Evolutionary conservation across 495 filamentous ascomycete species (phyloP).

Genomic region (Schizothecium vesticola): DNA sequence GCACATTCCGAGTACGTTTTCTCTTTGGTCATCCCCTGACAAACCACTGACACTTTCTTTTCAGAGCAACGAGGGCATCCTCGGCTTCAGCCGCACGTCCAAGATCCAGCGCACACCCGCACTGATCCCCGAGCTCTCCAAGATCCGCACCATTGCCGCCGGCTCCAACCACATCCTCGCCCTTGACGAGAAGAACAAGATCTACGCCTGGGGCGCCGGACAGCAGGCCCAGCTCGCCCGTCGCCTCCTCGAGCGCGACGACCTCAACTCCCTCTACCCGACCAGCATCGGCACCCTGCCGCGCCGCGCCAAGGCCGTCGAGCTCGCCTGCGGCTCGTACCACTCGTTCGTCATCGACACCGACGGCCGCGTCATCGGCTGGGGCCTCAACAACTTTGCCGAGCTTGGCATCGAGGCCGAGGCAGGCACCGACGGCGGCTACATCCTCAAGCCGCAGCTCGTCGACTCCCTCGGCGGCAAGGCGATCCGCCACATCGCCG

Average conservation of each 20-base stretch:
- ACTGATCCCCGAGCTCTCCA: constrained; percentile 48
- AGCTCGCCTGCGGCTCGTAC: constrained; percentile 59
- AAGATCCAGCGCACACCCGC: constrained; percentile 32
- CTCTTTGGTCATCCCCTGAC: not conserved
- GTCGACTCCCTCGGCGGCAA: constrained; percentile 48
- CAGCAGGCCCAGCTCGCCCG: constrained; percentile 74
- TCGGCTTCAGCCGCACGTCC: constrained; percentile 54
- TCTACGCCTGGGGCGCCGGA: constrained; percentile 67
- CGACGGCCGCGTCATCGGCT: constrained; percentile 66
- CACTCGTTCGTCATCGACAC: constrained; percentile 73
- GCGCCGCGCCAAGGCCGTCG: constrained; percentile 46
- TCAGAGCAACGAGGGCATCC: constrained; percentile 54
- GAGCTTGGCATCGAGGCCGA: constrained; percentile 64
- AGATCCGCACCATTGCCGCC: constrained; percentile 54
- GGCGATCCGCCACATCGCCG: constrained; percentile 51
- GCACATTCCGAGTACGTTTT: constrained; percentile 57
- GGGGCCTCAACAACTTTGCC: constrained; percentile 85
- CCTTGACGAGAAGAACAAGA: constrained; percentile 57
- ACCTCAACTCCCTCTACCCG: constrained; percentile 55
- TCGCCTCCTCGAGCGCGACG: constrained; percentile 57
- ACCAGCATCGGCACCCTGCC: constrained; percentile 61
- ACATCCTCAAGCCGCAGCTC: constrained; percentile 39
- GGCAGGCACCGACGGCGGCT: constrained; percentile 60
- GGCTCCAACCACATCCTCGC: constrained; percentile 71
- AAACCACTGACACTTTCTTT: constrained; percentile 12